These are phyloP conservation scores for Golubevia sp. DNA, from an alignment of 1,284 basidiomycete species.

Conservation along the genomic window DNA sequence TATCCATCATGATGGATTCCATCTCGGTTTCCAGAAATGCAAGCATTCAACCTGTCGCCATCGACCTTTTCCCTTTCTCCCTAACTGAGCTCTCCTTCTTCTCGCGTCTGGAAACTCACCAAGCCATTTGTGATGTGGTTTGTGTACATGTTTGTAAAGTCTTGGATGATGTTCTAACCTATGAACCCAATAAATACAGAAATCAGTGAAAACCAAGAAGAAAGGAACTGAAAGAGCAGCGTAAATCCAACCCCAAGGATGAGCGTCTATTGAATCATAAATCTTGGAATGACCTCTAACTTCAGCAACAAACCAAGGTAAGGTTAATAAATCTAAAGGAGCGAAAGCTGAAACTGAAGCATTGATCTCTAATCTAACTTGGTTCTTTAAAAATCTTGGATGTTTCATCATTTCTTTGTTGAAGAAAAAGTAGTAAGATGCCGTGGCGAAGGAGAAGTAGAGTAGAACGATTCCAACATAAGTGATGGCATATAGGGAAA, in stretches of 20 bases:
- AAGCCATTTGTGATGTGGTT: constrained; percentile 98
- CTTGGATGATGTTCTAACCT: constrained; percentile 84
- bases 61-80: too few relatives aligned
- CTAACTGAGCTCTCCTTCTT: too few relatives aligned
- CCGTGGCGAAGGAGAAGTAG: constrained; percentile 78
- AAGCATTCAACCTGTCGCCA: too few relatives aligned
- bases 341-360: constrained; percentile 79
- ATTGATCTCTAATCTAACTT: constrained; percentile 78
- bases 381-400: constrained; percentile 87
- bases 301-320: constrained; percentile 93
- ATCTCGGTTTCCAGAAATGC: too few relatives aligned
- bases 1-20: too few relatives aligned
- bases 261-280: constrained; percentile 73
- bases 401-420: constrained; percentile 96
- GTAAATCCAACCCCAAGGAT: constrained; percentile 42
- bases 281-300: constrained; percentile 82
- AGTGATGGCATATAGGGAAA: constrained; percentile 78
- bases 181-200: constrained; percentile 91
- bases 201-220: constrained; percentile 90
- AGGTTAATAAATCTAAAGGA: constrained; percentile 69
- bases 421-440: constrained; percentile 84
- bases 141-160: constrained; percentile 88
- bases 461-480: constrained; percentile 70
- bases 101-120: constrained; percentile 73
- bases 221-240: constrained; percentile 53